Evolutionary conservation across 176 grass and related monocot genomes (phyloP).

Genomic region (Bonia amplexicaulis): DNA sequence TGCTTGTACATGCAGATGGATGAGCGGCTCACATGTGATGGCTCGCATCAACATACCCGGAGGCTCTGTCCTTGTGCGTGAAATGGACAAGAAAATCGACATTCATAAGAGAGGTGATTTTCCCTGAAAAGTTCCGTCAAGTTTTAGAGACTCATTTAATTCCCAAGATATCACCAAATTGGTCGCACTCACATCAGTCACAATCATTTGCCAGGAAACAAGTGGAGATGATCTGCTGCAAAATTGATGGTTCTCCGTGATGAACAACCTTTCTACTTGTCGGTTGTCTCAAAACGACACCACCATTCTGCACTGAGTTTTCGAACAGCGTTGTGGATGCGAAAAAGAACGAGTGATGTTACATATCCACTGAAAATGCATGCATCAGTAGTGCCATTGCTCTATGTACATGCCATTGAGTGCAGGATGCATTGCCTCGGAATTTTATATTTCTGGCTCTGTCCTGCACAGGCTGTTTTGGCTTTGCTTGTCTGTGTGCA

Average conservation of each 20-base stretch:
- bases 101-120: conserved; percentile 13
- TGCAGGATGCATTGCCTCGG: conserved; percentile 1
- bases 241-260: conserved; percentile 6
- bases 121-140: not conserved
- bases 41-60: conserved; percentile 73
- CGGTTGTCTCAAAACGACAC: not conserved
- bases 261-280: not conserved
- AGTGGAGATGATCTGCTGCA: conserved; percentile 1
- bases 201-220: conserved; percentile 25
- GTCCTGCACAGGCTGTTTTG: not conserved
- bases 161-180: conserved; percentile 9
- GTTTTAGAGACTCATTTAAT: not conserved
- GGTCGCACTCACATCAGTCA: conserved; percentile 20
- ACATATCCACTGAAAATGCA: conserved; percentile 11
- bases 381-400: not conserved
- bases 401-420: not conserved
- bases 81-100: conserved; percentile 9
- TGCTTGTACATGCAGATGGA: conserved; percentile 88
- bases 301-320: not conserved
- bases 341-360: conserved; percentile 6
- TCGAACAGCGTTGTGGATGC: not conserved
- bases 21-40: conserved; percentile 68
- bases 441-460: conserved; percentile 9
- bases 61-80: conserved; percentile 90
- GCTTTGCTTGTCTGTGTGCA: conserved; percentile 6